Evolutionary conservation across 352 stramenopile genomes (phyloP).

Genomic region (Globisporangium abappressorium): DNA sequence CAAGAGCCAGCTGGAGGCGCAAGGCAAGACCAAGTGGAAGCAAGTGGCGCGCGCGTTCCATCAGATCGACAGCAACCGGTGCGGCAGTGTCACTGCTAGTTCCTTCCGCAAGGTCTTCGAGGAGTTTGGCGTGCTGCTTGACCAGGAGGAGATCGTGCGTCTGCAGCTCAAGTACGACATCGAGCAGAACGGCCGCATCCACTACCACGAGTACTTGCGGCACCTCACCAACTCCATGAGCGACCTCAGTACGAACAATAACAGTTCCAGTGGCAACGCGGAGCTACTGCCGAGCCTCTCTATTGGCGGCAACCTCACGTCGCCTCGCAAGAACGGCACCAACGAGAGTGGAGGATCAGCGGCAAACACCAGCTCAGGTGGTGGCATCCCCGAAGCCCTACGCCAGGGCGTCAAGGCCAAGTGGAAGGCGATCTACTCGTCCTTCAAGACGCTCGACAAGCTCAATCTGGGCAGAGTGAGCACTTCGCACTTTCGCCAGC

Average conservation of each 20-base stretch:
- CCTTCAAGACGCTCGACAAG: conserved; percentile 66
- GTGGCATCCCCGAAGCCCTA: conserved; percentile 40
- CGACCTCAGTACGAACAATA: conserved; percentile 16
- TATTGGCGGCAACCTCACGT: not conserved
- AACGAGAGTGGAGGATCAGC: not conserved
- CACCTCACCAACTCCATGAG: conserved; percentile 59
- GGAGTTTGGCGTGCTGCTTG: conserved; percentile 46
- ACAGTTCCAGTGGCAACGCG: conserved; percentile 4
- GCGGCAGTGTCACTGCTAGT: conserved; percentile 37
- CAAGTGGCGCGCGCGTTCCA: conserved; percentile 54
- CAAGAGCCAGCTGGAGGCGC: conserved; percentile 43
- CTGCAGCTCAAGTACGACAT: conserved; percentile 80
- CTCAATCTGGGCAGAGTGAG: conserved; percentile 45
- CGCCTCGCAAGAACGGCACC: conserved; percentile 7
- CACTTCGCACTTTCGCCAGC: conserved; percentile 58
- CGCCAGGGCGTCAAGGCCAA: conserved; percentile 33
- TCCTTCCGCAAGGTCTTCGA: conserved; percentile 66
- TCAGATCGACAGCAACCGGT: conserved; percentile 53
- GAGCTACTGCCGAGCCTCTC: conserved; percentile 30
- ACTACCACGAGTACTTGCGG: conserved; percentile 63
- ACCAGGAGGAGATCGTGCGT: conserved; percentile 57
- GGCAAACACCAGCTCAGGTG: not conserved
- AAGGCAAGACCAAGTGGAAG: conserved; percentile 58
- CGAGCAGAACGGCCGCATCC: conserved; percentile 63
- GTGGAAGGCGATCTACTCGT: conserved; percentile 70